Conservation (phyloP, 768 basidiomycete species). For the Tulasnella sp. region DNA sequence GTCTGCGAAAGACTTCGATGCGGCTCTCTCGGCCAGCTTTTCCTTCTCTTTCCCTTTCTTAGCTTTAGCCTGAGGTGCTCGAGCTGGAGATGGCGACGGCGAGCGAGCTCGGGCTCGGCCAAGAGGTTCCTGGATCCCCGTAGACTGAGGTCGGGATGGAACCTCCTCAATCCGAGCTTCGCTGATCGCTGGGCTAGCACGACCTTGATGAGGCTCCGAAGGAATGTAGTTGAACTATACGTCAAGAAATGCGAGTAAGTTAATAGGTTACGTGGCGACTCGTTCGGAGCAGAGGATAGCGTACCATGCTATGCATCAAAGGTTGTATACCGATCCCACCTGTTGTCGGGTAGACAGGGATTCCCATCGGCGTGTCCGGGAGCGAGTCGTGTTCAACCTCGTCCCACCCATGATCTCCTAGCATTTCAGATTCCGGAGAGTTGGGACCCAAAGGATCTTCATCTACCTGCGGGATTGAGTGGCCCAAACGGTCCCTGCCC, state of each 20-base stretch:
- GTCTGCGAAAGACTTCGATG: background rate
- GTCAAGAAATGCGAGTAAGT: background rate
- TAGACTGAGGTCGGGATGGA: background rate
- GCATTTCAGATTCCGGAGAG: slow-evolving; percentile 6
- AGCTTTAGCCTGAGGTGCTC: background rate
- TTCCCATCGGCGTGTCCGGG: background rate
- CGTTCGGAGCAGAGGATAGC: background rate
- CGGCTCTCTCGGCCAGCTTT: background rate
- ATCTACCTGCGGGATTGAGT: background rate
- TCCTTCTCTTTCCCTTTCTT: background rate
- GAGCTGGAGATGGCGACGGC: background rate
- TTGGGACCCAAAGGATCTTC: background rate
- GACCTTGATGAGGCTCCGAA: background rate
- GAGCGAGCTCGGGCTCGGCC: background rate
- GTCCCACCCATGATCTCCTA: background rate
- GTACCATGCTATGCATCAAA: background rate
- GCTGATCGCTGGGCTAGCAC: background rate
- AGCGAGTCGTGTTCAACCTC: background rate
- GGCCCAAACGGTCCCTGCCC: background rate
- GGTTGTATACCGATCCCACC: background rate
- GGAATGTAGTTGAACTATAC: background rate
- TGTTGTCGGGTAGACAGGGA: background rate
- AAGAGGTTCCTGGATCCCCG: background rate
- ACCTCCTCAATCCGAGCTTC: slow-evolving; percentile 10
- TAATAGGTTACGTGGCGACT: background rate